Evolutionary conservation across 2,329 filamentous ascomycete genomes (phyloP).

Genomic region (Aspergillus nomiae): DNA sequence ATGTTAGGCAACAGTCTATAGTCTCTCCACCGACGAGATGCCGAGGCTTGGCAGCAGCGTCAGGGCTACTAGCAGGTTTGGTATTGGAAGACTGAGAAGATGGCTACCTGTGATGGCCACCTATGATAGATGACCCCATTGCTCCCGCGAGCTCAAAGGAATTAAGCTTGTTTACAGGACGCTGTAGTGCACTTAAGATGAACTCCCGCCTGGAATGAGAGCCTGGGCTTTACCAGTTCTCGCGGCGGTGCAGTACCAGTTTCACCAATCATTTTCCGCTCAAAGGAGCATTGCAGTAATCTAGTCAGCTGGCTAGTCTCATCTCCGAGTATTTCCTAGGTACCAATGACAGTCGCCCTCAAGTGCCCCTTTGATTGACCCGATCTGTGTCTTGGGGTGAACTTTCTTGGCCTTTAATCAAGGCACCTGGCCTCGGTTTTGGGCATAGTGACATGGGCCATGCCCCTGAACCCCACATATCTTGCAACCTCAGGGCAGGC

Average conservation of each 20-base stretch:
- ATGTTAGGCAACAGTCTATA: neutral
- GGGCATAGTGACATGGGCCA: slow-evolving; percentile 3
- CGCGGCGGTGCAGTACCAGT: too few species aligned
- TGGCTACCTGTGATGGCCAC: neutral
- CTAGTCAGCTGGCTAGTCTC: neutral
- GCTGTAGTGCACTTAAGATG: neutral
- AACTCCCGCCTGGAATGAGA: neutral
- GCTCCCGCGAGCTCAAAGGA: neutral
- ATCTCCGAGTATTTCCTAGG: neutral
- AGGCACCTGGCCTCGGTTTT: neutral
- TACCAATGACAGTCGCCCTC: neutral
- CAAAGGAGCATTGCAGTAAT: too few species aligned
- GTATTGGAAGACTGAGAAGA: neutral
- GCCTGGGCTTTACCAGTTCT: neutral
- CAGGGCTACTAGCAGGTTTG: neutral
- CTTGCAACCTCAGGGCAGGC: neutral
- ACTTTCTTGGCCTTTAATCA: neutral
- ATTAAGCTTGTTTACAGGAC: neutral
- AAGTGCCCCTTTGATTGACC: neutral
- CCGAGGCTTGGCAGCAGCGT: neutral
- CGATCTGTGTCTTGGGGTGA: neutral
- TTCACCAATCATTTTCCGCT: too few species aligned
- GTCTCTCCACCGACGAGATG: neutral
- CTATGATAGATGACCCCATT: neutral
- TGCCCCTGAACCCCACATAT: neutral